A percentile compares a stretch with the other conserved stretches of the same genome.
Conservation (phyloP, 371 early-diverging fungal genomes). For the Rhizomucor pusillus region DNA sequence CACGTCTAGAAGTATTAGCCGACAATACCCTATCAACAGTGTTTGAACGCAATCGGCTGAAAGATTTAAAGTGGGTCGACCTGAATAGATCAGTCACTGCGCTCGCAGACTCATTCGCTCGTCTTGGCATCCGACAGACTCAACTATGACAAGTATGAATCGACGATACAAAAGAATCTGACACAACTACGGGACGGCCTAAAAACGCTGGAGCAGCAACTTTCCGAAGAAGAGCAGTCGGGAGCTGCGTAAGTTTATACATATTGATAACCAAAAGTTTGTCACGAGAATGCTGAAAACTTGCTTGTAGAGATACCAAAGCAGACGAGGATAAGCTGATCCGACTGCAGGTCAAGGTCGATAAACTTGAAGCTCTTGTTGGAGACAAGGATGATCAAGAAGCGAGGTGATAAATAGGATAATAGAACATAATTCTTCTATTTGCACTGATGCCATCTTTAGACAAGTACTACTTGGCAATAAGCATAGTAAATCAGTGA, state of each 20-base stretch:
- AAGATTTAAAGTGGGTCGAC: conserved; percentile 38
- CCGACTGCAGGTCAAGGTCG: conserved; percentile 59
- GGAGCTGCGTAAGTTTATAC: conserved; percentile 47
- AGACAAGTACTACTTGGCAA: conserved; percentile 36
- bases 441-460: not conserved
- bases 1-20: conserved; percentile 53
- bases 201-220: conserved; percentile 52
- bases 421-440: not conserved
- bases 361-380: conserved; percentile 57
- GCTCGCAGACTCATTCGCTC: not conserved
- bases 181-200: conserved; percentile 55
- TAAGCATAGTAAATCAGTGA: conserved; percentile 30
- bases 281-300: no score
- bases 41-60: conserved; percentile 62
- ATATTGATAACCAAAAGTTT: not conserved
- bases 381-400: conserved; percentile 49
- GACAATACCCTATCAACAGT: conserved; percentile 62
- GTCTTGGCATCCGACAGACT: conserved; percentile 28
- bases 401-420: conserved; percentile 38
- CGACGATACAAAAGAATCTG: conserved; percentile 55
- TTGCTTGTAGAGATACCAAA: conserved; percentile 43
- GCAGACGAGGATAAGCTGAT: conserved; percentile 59
- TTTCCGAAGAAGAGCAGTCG: conserved; percentile 61
- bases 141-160: conserved; percentile 57
- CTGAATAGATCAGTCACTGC: not conserved